A percentile compares a stretch with the other conserved stretches of the same genome.
Conservation (phyloP, 73 alveolate species). For the Paramecium pentaurelia region DNA sequence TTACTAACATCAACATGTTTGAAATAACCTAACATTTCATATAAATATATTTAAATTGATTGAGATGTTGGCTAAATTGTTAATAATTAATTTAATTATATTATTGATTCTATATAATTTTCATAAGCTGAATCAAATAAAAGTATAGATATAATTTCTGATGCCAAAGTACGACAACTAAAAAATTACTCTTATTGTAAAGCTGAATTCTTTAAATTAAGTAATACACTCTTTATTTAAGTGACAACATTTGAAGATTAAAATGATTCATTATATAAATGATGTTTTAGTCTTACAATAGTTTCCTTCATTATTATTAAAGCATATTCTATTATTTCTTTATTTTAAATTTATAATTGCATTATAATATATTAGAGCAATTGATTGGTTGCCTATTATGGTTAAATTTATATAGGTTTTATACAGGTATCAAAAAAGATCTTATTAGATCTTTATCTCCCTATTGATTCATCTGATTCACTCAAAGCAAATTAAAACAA, state of each 20-base stretch:
- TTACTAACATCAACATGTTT: constrained; percentile 39
- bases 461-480: constrained; percentile 20
- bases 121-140: constrained; percentile 21
- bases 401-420: background rate
- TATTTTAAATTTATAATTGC: background rate
- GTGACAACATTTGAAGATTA: background rate
- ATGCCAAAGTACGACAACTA: background rate
- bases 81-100: background rate
- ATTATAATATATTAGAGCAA: background rate
- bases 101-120: background rate
- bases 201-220: constrained; percentile 6
- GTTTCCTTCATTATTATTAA: background rate
- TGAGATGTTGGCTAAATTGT: background rate
- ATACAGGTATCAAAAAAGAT: background rate
- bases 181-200: background rate
- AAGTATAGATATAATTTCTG: constrained; percentile 22
- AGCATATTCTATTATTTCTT: constrained; percentile 23
- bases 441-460: constrained; percentile 30
- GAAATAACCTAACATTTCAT: constrained; percentile 35
- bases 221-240: background rate
- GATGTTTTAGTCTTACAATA: constrained; percentile 17
- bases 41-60: background rate
- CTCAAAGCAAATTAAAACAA: background rate
- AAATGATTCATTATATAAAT: background rate
- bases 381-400: background rate